These are phyloP conservation scores for Citeromyces matritensis DNA, from an alignment of 805 yeast species.

Conservation along the genomic window DNA sequence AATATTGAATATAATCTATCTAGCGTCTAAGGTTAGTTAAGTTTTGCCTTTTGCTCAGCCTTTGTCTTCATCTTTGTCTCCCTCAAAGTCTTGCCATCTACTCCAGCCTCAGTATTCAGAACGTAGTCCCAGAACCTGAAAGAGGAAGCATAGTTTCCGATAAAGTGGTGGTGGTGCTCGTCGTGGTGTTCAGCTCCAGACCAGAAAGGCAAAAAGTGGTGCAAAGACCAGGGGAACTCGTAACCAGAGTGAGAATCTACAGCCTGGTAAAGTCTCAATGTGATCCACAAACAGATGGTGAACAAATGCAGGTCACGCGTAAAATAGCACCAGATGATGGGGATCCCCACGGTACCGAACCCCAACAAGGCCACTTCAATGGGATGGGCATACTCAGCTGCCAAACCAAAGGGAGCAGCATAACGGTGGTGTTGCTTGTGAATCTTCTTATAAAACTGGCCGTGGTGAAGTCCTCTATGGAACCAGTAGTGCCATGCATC, in stretches of 20 bases:
- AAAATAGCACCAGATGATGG: conserved; percentile 67
- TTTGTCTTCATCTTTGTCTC: conserved; percentile 44
- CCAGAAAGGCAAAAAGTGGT: conserved; percentile 90
- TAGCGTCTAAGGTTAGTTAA: neutral
- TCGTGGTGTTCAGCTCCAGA: conserved; percentile 98
- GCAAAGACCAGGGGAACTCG: conserved; percentile 94
- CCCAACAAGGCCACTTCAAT: conserved; percentile 84
- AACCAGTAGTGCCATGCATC: conserved; percentile 97
- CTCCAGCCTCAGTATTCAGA: conserved; percentile 84
- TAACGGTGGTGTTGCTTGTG: conserved; percentile 97
- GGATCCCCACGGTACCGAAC: conserved; percentile 92
- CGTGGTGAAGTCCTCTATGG: conserved; percentile 82
- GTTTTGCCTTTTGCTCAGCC: conserved; percentile 30
- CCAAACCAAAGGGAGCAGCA: conserved; percentile 94
- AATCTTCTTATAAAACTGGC: conserved; percentile 78
- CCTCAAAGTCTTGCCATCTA: conserved; percentile 61
- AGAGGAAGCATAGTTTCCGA: conserved; percentile 88
- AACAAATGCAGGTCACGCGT: conserved; percentile 71
- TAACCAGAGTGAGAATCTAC: conserved; percentile 97
- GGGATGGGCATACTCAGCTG: conserved; percentile 98
- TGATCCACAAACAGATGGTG: conserved; percentile 84
- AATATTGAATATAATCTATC: neutral
- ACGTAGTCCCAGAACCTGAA: conserved; percentile 94
- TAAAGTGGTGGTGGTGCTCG: conserved; percentile 90
- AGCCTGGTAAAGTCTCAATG: conserved; percentile 84